Evolutionary conservation across 1,139 yeast species (phyloP).

Genomic region (Pichia inconspicua): DNA sequence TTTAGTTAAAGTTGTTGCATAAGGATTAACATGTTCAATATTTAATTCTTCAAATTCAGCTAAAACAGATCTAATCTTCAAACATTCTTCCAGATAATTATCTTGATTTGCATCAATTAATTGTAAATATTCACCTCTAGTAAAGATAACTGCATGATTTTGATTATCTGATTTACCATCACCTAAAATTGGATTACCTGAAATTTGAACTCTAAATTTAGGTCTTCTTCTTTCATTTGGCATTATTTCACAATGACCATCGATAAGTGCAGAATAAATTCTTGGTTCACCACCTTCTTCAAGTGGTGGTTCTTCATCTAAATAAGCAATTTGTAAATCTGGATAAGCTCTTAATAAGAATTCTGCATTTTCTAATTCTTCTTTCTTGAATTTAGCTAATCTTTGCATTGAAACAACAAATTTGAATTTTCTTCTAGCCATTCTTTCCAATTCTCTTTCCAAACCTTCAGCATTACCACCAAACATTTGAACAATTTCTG

Average conservation of each 20-base stretch:
- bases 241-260: constrained; percentile 96
- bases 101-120: constrained; percentile 98
- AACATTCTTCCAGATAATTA: constrained; percentile 95
- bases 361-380: constrained; percentile 97
- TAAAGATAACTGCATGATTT: constrained; percentile 92
- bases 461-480: constrained; percentile 96
- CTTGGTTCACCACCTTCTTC: constrained; percentile 98
- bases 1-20: constrained; percentile 52
- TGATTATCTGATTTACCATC: constrained; percentile 99
- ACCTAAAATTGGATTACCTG: constrained; percentile 98
- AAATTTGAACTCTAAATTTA: constrained; percentile 91
- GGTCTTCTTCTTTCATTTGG: constrained; percentile 99
- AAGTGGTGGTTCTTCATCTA: constrained; percentile 79
- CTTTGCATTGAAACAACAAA: constrained; percentile 98
- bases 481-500: constrained; percentile 71
- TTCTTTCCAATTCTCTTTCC: constrained; percentile 93
- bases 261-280: constrained; percentile 91
- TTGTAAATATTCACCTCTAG: constrained; percentile 98
- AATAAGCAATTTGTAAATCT: constrained; percentile 94
- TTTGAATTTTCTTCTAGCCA: constrained; percentile 99
- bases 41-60: constrained; percentile 97
- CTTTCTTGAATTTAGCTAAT: constrained; percentile 92
- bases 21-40: constrained; percentile 77
- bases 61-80: constrained; percentile 92
- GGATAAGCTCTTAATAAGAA: constrained; percentile 97